These are phyloP conservation scores for Fennellomyces sp. DNA, from an alignment of 371 early-diverging fungal species.

Conservation along the genomic window DNA sequence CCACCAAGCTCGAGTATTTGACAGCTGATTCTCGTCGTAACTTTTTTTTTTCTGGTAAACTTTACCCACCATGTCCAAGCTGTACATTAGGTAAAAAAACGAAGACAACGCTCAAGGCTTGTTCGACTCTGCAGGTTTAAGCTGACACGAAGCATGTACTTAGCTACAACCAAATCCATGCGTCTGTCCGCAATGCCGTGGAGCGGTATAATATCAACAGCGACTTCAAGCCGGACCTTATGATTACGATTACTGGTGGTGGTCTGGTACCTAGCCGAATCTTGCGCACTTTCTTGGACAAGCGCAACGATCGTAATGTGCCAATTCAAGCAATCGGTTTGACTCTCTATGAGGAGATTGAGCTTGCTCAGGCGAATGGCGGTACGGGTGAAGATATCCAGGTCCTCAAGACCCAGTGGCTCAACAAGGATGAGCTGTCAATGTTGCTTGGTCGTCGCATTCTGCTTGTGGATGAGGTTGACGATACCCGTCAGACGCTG, in stretches of 20 bases:
- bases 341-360: conserved; percentile 77
- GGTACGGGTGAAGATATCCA: conserved; percentile 34
- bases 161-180: conserved; percentile 77
- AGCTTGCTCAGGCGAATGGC: conserved; percentile 47
- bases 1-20: background rate
- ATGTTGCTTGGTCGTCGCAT: conserved; percentile 72
- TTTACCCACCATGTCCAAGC: conserved; percentile 35
- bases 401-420: conserved; percentile 83
- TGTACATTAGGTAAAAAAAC: conserved; percentile 38
- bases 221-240: conserved; percentile 68
- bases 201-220: conserved; percentile 58
- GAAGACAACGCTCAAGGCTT: background rate
- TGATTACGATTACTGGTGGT: conserved; percentile 68
- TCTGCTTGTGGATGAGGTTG: conserved; percentile 80
- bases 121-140: too few relatives aligned
- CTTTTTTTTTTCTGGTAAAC: conserved; percentile 16
- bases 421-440: conserved; percentile 64
- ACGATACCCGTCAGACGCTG: conserved; percentile 76
- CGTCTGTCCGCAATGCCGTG: conserved; percentile 65
- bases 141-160: background rate
- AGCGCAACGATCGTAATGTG: conserved; percentile 69
- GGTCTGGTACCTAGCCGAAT: conserved; percentile 77
- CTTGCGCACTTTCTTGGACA: conserved; percentile 75
- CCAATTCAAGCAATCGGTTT: conserved; percentile 82
- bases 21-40: background rate